Percentiles rank a stretch among this genome's conserved stretches.
Conservation (phyloP, 306 rosid species). For the Lablab purpureus region DNA sequence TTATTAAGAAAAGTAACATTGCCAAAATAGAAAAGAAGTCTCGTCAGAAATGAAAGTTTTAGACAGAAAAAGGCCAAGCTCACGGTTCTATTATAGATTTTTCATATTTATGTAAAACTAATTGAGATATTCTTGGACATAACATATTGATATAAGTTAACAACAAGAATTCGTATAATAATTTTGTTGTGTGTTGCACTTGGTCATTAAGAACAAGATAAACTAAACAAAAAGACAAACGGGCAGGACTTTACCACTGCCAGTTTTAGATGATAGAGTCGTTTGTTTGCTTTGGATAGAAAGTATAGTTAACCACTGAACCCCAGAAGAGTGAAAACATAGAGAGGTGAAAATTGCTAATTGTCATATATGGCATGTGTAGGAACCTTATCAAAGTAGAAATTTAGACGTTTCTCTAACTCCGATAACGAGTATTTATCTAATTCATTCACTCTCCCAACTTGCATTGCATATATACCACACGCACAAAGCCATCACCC, state of each 20-base stretch:
- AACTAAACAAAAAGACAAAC: constrained; percentile 23
- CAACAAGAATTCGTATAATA: background rate
- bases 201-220: background rate
- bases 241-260: background rate
- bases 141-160: background rate
- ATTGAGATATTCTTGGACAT: constrained; percentile 15
- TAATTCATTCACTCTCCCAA: constrained; percentile 1
- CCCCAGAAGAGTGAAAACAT: constrained; percentile 17
- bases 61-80: background rate
- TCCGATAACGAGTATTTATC: constrained; percentile 17
- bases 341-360: background rate
- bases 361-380: background rate
- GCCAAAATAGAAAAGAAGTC: constrained; percentile 1
- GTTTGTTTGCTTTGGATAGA: background rate
- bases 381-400: background rate
- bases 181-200: constrained; percentile 24
- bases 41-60: constrained; percentile 13
- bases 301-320: background rate
- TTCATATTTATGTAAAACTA: background rate
- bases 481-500: background rate
- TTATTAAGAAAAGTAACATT: constrained; percentile 13
- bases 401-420: constrained; percentile 36
- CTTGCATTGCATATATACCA: background rate
- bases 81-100: background rate
- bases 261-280: constrained; percentile 33